Evolutionary conservation across 2,329 filamentous ascomycete species (phyloP), one percentile per base, ranked within the genome.

Genomic region (Epichloe sylvatica): DNA sequence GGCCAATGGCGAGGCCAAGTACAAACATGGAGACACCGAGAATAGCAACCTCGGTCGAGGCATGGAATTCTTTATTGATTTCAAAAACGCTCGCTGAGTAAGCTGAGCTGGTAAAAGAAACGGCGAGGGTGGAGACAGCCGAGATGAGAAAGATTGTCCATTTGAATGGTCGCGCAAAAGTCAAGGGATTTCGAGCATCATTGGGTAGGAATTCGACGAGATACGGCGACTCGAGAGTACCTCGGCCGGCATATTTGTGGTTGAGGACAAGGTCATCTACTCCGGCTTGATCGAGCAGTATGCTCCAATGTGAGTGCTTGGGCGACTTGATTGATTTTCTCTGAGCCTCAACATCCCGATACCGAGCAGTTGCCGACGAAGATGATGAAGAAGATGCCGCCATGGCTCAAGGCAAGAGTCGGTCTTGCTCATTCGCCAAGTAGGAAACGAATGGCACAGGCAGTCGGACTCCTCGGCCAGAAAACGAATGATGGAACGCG

Each of bases 101-200:
- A 34, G 83, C 83, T 1, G 80, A 83, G 17, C 81, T 84, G 49
- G 79, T 77, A 57, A 89, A 83, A 3, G 84, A 71, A 33, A 87
- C 81, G 30, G 75, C 81, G 41, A 89, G 71, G 1, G 82, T 84
- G 13, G 83, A 78, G 30, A 83, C 57, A 12, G 83, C 81, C 50
- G 83, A 77, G 39, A 83, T 62, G 47, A 76, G 59, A 2, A 81
- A 83, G 54, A 83, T 77, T 33, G 62, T 60, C 83, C 84, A 88
- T 67, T 86, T 86, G 64, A 74, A 76, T 30, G 59, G 49, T 2
- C 59, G 52, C 9, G 73, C 65, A 57, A 80, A 84, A 45, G 70
- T 68, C 71, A 83, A 75, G 1, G 84, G 81, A 62, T 88, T 84
- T 54, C 78, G 75, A 9, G 76, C 74, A 61, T 89, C 84, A 47